A percentile compares a stretch with the other conserved stretches of the same genome.
These are phyloP conservation scores for Porogramme epimiltina DNA, from an alignment of 1,284 basidiomycete genomes.

Conservation along the genomic window DNA sequence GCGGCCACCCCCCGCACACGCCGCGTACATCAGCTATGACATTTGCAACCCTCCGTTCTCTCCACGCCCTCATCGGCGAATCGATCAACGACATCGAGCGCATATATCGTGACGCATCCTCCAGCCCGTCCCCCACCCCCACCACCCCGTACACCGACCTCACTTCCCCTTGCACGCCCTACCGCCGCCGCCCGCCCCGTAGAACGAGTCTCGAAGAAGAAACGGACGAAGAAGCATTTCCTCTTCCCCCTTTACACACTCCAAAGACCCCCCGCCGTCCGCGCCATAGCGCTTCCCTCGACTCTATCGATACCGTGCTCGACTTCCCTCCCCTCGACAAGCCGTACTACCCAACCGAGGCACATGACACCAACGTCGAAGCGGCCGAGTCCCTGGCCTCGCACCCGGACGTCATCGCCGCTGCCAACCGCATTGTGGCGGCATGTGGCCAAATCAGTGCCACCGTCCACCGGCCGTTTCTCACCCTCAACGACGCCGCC, in stretches of 20 bases:
- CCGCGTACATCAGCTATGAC: conserved; percentile 46
- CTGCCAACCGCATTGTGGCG: conserved; percentile 63
- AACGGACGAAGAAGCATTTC: conserved; percentile 1
- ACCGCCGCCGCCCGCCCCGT: conserved; percentile 3
- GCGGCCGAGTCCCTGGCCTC: conserved; percentile 53
- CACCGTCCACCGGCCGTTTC: conserved; percentile 65
- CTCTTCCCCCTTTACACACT: background rate
- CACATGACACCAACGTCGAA: conserved; percentile 11
- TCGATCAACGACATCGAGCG: conserved; percentile 69
- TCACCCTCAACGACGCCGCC: conserved; percentile 64
- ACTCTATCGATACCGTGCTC: conserved; percentile 26
- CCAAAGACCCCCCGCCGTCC: conserved; percentile 18
- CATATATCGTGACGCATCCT: conserved; percentile 44
- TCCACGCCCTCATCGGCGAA: conserved; percentile 66
- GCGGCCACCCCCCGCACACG: background rate
- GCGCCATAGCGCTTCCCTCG: conserved; percentile 3
- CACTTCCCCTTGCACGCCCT: conserved; percentile 17
- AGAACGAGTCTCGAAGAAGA: conserved; percentile 2
- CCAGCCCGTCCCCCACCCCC: conserved; percentile 29
- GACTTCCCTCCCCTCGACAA: conserved; percentile 65
- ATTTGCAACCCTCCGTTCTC: conserved; percentile 60
- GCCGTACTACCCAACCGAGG: conserved; percentile 46
- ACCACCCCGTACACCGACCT: conserved; percentile 22
- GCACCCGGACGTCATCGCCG: conserved; percentile 57
- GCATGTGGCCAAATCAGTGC: conserved; percentile 66